Conservation (phyloP, 2,329 filamentous ascomycete genomes). For the Fusarium buharicum region DNA sequence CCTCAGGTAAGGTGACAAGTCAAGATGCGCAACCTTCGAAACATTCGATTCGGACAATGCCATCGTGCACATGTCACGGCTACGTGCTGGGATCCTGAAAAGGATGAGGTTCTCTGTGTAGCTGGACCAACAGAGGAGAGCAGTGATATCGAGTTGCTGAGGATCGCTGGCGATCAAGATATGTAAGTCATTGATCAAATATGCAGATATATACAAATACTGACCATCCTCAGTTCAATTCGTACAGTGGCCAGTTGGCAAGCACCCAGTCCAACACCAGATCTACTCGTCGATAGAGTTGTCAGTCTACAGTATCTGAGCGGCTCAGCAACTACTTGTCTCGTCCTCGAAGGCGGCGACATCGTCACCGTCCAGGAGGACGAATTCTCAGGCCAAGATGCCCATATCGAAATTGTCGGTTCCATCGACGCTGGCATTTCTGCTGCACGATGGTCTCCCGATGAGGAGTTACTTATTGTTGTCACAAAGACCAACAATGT, state of each 20-base stretch:
- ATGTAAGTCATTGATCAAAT: constrained; percentile 51
- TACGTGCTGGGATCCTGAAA: constrained; percentile 84
- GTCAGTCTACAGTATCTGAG: constrained; percentile 86
- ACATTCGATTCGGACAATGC: constrained; percentile 75
- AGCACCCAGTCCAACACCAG: constrained; percentile 80
- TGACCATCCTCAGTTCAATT: constrained; percentile 43
- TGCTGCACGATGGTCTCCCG: constrained; percentile 91
- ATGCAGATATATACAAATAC: constrained; percentile 1
- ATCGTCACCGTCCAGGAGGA: constrained; percentile 84
- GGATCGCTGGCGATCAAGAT: constrained; percentile 59
- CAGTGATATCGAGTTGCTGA: constrained; percentile 76
- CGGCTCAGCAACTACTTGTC: constrained; percentile 79
- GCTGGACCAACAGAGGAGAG: constrained; percentile 81
- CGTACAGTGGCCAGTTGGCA: constrained; percentile 83
- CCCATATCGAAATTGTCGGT: constrained; percentile 93
- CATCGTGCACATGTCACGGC: constrained; percentile 74
- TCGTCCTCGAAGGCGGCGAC: constrained; percentile 90
- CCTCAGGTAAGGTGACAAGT: background rate
- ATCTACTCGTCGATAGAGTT: constrained; percentile 78
- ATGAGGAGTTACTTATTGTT: constrained; percentile 89
- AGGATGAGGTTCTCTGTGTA: constrained; percentile 81
- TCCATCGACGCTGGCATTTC: constrained; percentile 92
- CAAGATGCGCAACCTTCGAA: constrained; percentile 87
- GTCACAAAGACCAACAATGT: constrained; percentile 82
- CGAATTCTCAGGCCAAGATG: constrained; percentile 60